Evolutionary conservation across 2,329 filamentous ascomycete genomes (phyloP), one percentile per base, ranked within the genome.

Genomic region (Grosmannia penicillata): DNA sequence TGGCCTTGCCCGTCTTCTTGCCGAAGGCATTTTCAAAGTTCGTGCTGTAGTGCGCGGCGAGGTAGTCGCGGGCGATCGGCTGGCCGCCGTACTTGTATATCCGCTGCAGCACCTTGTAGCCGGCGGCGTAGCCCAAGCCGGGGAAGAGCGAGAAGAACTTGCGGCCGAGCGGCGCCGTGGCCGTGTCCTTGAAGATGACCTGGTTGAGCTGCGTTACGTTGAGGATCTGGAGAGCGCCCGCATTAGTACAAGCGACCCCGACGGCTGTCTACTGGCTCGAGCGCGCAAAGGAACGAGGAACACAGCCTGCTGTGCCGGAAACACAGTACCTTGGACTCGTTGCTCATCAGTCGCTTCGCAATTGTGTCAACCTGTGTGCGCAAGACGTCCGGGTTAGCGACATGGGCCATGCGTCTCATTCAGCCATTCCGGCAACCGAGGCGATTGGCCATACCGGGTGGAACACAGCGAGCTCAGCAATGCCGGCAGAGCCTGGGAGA

Each of bases 41-140:
- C 51, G 74, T 70, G 49, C 83, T 81, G 56, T 93, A 79, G 68
- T 96, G 72, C 55, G 71, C 62, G 37, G 73, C 72, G 37, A 98
- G 73, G 62, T 81, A 95, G 63, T 98, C 91, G 39, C 89, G 80
- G 28, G 84, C 87, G 52, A 95, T 83, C 32, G 91, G 91, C 67
- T 98, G 91, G 36, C 91, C 91, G 49, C 91, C 91, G 56, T 95
- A 98, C 67, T 98, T 98, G 74, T 98, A 98, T 57, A 98, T 77
- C 59, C 91, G 73, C 72, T 98, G 91, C 40, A 94, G 75, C 45
- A 96, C 78, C 73, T 98, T 98, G 72, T 98, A 98, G 45, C 87
- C 87, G 40, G 91, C 91, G 41, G 91, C 91, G 60, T 98, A 98
- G 55, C 91, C 91, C 43, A 98, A 74, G 55, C 91, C 91, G 24